Evolutionary conservation across 352 stramenopile species (phyloP), one percentile per base, ranked within the genome.

Genomic region (Pythium phragmitis): DNA sequence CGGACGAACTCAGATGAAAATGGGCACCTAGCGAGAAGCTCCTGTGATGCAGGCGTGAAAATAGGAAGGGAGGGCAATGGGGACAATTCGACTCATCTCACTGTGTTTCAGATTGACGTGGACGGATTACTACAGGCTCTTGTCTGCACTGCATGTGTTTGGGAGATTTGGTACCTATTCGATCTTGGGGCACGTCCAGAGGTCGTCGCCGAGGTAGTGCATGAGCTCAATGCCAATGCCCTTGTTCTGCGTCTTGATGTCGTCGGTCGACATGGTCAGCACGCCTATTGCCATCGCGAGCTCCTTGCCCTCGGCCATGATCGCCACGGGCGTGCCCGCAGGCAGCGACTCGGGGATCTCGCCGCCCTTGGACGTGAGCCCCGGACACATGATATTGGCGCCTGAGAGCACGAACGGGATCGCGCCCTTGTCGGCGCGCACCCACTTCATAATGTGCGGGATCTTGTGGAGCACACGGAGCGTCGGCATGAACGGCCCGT

Each of bases 381-480:
- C 97, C 14, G 96, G 97, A 63, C 96, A 99, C 97, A 99, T 99
- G 57, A 99, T 95, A 80, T 99, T 99, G 23, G 97, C 97, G 16
- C 97, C 97, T 7, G 96, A 98, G 13, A 99, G 76, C 58, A 99
- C 79, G 70, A 98, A 99, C 55, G 96, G 97, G 79, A 99, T 99
- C 1, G 97, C 97, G 49, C 97, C 97, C 75, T 98, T 98, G 80
- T 99, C 97, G 2, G 98, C 96, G 45, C 89, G 82, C 65, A 98
- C 92, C 57, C 87, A 80, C 67, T 94, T 93, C 92, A 98, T 98
- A 45, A 98, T 89, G 55, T 94, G 83, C 42, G 93, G 93, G 41
- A 96, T 94, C 75, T 97, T 96, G 76, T 99, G 96, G 26, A 99
- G 77, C 43, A 99, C 81, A 69, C 94, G 91, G 26, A 99, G 83